Percentiles rank a stretch among this genome's conserved stretches.
phyloP scores from a whole-genome alignment of 73 alveolate genomes.

The Paramecium sexaurelia region DNA sequence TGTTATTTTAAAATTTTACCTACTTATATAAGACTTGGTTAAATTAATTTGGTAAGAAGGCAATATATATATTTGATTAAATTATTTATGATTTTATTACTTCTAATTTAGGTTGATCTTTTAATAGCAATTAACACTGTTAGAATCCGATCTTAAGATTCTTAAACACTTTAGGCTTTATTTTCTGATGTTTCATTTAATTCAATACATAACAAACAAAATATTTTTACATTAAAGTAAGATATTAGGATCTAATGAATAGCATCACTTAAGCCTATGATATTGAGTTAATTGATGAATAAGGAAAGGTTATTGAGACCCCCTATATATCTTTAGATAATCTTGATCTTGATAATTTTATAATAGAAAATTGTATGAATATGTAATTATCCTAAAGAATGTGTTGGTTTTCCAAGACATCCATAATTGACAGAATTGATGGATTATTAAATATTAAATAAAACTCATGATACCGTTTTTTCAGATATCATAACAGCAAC shows the following conservation, averaged over 20 bases:
- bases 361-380: not conserved
- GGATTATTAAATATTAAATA: not conserved
- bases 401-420: slow-evolving; percentile 15
- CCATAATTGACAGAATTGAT: slow-evolving; percentile 18
- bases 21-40: not conserved
- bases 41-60: too few species aligned
- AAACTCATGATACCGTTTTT: not conserved
- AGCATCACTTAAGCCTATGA: slow-evolving; percentile 5
- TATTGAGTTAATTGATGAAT: not conserved
- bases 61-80: too few species aligned
- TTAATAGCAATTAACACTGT: not conserved
- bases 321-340: slow-evolving; percentile 43
- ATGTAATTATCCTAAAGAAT: not conserved
- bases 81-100: too few species aligned
- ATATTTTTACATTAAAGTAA: not conserved
- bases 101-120: too few species aligned
- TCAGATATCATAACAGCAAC: not conserved
- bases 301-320: not conserved
- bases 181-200: not conserved
- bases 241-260: not conserved
- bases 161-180: not conserved
- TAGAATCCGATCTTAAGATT: not conserved
- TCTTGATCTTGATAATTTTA: not conserved
- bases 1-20: not conserved
- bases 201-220: not conserved